phyloP scores from a whole-genome alignment of 306 rosid species.

The Rosa lucieae region DNA sequence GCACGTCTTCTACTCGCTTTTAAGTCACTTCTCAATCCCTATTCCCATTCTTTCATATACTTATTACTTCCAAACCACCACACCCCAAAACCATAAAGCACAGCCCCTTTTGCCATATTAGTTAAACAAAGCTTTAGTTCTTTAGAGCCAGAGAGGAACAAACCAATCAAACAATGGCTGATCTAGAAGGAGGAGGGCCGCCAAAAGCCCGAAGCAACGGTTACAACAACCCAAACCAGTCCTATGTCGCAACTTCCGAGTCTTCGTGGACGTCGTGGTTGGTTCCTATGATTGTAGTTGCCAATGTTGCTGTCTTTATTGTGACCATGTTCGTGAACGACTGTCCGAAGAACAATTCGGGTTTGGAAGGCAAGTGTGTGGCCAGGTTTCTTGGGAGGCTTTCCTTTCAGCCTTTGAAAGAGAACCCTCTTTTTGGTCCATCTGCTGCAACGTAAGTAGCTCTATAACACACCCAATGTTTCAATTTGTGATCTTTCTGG shows the following conservation, averaged over 20 bases:
- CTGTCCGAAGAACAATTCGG: slow-evolving; percentile 38
- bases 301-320: slow-evolving; percentile 41
- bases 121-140: background rate
- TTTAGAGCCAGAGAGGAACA: background rate
- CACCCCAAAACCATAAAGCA: background rate
- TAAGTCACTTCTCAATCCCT: slow-evolving; percentile 32
- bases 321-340: slow-evolving; percentile 42
- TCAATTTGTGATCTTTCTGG: background rate
- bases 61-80: background rate
- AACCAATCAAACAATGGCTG: slow-evolving; percentile 30
- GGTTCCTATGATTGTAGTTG: slow-evolving; percentile 49
- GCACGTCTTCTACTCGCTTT: slow-evolving; percentile 26
- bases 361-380: slow-evolving; percentile 30
- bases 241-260: slow-evolving; percentile 37
- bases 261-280: slow-evolving; percentile 52
- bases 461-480: background rate
- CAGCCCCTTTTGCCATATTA: background rate
- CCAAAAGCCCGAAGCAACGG: slow-evolving; percentile 24
- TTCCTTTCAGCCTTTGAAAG: slow-evolving; percentile 47
- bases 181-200: slow-evolving; percentile 48
- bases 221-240: slow-evolving; percentile 16
- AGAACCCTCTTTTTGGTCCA: slow-evolving; percentile 56
- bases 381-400: slow-evolving; percentile 44
- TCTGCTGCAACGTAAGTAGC: slow-evolving; percentile 41
- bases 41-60: background rate